Base-by-base conservation (phyloP, 129 eudicot species). In the Pittosporum tobira region DNA sequence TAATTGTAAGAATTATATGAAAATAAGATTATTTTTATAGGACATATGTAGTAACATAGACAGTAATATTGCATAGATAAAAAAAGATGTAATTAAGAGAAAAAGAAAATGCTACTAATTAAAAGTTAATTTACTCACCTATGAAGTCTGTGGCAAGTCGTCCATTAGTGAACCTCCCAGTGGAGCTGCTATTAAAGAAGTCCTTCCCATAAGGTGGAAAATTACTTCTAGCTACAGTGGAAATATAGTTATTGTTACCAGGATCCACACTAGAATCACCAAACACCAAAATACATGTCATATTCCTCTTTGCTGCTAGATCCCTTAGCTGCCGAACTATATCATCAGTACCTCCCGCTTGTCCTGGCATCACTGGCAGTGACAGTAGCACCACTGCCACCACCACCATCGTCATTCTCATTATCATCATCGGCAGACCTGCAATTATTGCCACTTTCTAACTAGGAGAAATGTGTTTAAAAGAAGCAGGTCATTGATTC, bases 261-360 rank as follows among this genome's bases (percentile, higher is more conserved):
- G 86, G 86, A 72, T 83, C 91, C 0, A 79, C 91, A 51, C 80
- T 67, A 6, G 91, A 83, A 63, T 83, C 91, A 6, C 91, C 91
- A 57, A 83, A 79, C 31, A 79, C 81, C 26, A 79, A 7, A 36
- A 81, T 20, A 70, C 78, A 77, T 26, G 81, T 66, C 54, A 74
- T 66, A 25, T 81, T 77, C 14, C 71, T 59, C 68, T 74, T 55
- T 1, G 72, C 40, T 37, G 71, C 88, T 18, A 57, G 6, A 40
- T 9, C 20, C 59, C 78, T 65, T 47, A 78, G 46, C 31, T 47
- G 25, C 37, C 23, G 46, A 12, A 67, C 18, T n/a, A n/a, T n/a
- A n/a, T n/a, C n/a, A n/a, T n/a, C n/a, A 54, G 30, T 26, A 1
- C 63, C 74, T 48, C 19, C 2, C 22, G 42, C 71, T 48, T 21